These are phyloP conservation scores for Oryza coarctata DNA, from an alignment of 176 grass and related monocot genomes.

Conservation along the genomic window DNA sequence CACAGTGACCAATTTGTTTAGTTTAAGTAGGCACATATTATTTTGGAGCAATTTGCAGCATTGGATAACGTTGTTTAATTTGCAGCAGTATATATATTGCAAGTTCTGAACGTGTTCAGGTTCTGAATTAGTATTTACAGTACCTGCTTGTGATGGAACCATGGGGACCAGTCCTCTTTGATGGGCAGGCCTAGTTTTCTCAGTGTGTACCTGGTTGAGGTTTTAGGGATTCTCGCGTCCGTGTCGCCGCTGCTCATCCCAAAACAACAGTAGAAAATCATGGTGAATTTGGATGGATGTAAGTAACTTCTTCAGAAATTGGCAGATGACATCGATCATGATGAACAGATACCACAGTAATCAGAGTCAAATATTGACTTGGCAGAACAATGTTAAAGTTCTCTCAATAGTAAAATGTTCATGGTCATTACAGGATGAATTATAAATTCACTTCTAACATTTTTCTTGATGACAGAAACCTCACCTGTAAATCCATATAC, in stretches of 20 bases:
- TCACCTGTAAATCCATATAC: constrained; percentile 61
- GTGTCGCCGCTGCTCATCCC: constrained; percentile 45
- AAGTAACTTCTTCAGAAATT: neutral
- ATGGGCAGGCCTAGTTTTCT: constrained; percentile 47
- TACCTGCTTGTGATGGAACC: constrained; percentile 55
- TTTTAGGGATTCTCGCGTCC: constrained; percentile 51
- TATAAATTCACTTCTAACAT: neutral
- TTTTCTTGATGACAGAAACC: neutral
- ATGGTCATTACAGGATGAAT: neutral
- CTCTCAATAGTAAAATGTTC: neutral
- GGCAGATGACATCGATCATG: neutral
- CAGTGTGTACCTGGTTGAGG: constrained; percentile 55
- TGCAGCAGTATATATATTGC: neutral
- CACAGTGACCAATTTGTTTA: too few species aligned
- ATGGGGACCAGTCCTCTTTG: constrained; percentile 47
- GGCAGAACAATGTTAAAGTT: neutral
- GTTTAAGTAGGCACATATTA: too few species aligned
- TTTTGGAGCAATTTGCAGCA: neutral
- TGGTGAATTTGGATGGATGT: neutral
- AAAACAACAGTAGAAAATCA: neutral
- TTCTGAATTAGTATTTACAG: neutral
- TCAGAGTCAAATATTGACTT: neutral
- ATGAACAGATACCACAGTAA: neutral
- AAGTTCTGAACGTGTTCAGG: neutral
- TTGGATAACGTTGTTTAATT: neutral